Percentiles rank a stretch among this genome's conserved stretches.
Evolutionary conservation across 441 rosid species (phyloP).

Genomic region (Theobroma grandiflorum): DNA sequence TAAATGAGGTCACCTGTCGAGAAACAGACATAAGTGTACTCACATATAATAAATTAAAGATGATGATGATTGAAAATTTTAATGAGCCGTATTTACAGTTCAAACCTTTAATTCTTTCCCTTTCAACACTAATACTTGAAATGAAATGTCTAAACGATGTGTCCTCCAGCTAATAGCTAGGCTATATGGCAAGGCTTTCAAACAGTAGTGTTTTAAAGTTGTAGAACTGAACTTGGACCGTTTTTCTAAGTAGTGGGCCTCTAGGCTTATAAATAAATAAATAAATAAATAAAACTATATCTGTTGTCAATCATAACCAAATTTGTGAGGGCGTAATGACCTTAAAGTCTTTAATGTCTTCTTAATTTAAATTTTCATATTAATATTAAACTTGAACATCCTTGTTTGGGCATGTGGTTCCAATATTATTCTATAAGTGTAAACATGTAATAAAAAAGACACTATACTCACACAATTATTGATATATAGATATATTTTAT

Average conservation of each 20-base stretch:
- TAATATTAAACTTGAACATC: no score
- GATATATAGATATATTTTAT: no score
- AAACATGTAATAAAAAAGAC: no score
- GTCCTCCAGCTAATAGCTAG: background rate
- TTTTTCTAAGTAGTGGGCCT: background rate
- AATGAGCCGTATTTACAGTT: background rate
- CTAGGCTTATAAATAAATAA: background rate
- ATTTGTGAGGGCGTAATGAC: background rate
- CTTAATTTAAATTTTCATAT: no score
- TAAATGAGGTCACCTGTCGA: constrained; percentile 70
- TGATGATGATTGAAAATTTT: background rate
- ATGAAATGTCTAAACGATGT: background rate
- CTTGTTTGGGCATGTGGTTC: background rate
- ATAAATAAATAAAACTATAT: background rate
- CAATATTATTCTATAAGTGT: background rate
- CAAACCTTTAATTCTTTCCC: background rate
- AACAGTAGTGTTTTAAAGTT: background rate
- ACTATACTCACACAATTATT: no score
- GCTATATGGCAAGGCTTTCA: background rate
- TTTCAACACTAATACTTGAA: background rate
- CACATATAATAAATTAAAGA: background rate
- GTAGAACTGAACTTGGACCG: background rate
- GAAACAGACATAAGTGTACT: no score
- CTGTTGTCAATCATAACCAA: background rate
- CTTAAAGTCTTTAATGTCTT: no score